These are phyloP conservation scores for Ilyonectria robusta DNA, from an alignment of 2,329 filamentous ascomycete species.

Conservation along the genomic window DNA sequence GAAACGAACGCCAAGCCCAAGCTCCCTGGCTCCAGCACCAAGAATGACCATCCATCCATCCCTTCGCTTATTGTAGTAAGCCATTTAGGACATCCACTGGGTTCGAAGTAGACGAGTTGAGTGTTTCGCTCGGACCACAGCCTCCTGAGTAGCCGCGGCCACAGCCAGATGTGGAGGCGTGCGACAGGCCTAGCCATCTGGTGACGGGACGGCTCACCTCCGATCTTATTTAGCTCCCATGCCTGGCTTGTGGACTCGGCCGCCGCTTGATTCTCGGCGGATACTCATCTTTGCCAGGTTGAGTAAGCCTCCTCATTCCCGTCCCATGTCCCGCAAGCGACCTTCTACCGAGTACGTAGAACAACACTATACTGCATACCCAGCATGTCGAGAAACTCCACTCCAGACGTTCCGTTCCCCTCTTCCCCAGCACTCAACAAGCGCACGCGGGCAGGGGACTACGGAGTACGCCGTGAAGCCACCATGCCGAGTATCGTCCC, in stretches of 20 bases:
- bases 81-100: neutral
- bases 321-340: neutral
- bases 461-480: neutral
- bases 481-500: neutral
- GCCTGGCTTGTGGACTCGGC: slow-evolving; percentile 9
- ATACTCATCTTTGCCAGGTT: neutral
- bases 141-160: neutral
- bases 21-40: slow-evolving; percentile 17
- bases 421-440: neutral
- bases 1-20: slow-evolving; percentile 38
- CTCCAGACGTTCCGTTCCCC: neutral
- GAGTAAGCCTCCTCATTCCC: neutral
- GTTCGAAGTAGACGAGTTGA: slow-evolving; percentile 33
- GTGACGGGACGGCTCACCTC: slow-evolving; percentile 29
- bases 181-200: slow-evolving; percentile 2
- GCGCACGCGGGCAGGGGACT: neutral
- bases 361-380: neutral
- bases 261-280: slow-evolving; percentile 14
- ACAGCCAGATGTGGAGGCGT: slow-evolving; percentile 2
- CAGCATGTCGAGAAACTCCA: neutral
- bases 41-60: slow-evolving; percentile 21
- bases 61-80: slow-evolving; percentile 28
- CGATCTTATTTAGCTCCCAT: slow-evolving; percentile 33
- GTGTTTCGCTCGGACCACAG: neutral
- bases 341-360: neutral